phyloP scores from a whole-genome alignment of 345 rosid genomes.

The Syzygium jambos region DNA sequence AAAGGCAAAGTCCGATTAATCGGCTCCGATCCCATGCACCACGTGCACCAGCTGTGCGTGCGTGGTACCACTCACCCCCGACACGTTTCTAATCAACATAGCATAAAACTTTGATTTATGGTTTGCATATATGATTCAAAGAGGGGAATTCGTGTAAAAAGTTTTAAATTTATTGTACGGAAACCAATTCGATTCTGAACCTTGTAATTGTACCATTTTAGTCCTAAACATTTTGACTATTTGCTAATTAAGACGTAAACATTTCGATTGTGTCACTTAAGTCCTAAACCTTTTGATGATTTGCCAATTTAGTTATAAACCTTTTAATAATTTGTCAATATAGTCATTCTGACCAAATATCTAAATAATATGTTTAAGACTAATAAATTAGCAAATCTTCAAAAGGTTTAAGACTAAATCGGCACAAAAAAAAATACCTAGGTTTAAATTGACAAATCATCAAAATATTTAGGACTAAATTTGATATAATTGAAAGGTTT shows the following conservation, averaged over 20 bases:
- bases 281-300: too few species aligned
- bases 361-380: background rate
- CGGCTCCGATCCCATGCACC: background rate
- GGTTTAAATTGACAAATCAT: accelerated
- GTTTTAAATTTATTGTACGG: too few species aligned
- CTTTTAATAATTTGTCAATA: too few species aligned
- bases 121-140: background rate
- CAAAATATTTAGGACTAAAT: accelerated
- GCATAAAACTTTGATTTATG: background rate
- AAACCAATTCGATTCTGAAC: too few species aligned
- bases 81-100: background rate
- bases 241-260: too few species aligned
- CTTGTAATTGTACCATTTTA: too few species aligned
- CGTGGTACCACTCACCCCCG: background rate
- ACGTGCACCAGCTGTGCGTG: background rate
- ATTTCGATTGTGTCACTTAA: too few species aligned
- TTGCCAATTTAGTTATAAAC: too few species aligned
- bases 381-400: accelerated
- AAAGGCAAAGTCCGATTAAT: background rate
- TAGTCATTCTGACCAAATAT: background rate
- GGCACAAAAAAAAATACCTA: background rate
- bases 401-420: too few species aligned
- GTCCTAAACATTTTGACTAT: too few species aligned
- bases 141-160: background rate
- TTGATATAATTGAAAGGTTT: accelerated